Evolutionary conservation across 768 basidiomycete species (phyloP).

Genomic region (Mycena capillaripes): DNA sequence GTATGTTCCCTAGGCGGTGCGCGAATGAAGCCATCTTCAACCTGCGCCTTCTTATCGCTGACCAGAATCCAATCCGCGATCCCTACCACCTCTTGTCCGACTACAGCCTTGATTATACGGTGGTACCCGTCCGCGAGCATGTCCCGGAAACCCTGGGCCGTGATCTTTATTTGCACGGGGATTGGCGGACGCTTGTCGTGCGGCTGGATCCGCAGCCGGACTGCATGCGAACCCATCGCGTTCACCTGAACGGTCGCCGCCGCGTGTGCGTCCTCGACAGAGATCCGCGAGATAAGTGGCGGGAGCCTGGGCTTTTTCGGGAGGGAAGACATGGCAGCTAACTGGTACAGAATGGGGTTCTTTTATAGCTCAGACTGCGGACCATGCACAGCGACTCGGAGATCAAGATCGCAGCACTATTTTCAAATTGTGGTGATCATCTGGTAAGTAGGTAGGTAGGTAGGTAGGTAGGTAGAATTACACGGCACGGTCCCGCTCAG

Average conservation of each 20-base stretch:
- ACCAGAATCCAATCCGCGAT: constrained; percentile 9
- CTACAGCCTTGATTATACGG: constrained; percentile 15
- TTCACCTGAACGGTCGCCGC: constrained; percentile 5
- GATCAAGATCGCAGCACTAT: too few relatives aligned
- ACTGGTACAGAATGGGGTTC: not conserved
- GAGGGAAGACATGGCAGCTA: not conserved
- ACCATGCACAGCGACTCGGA: too few relatives aligned
- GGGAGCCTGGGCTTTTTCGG: not conserved
- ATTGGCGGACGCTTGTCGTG: not conserved
- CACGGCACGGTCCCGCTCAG: too few relatives aligned
- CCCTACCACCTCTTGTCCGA: not conserved
- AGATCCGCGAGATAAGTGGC: not conserved
- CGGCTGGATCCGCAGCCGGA: constrained; percentile 15
- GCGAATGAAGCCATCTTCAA: not conserved
- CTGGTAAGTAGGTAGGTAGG: too few relatives aligned
- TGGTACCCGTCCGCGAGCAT: not conserved
- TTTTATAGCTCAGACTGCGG: not conserved
- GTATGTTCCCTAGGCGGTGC: not conserved
- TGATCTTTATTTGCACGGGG: not conserved
- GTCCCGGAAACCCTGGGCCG: not conserved
- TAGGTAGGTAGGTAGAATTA: too few relatives aligned
- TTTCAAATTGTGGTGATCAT: too few relatives aligned
- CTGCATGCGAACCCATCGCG: not conserved
- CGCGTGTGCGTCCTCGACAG: not conserved
- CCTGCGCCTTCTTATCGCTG: not conserved